Evolutionary conservation across 2,329 filamentous ascomycete genomes (phyloP).

Genomic region (Claviceps humidiphila): DNA sequence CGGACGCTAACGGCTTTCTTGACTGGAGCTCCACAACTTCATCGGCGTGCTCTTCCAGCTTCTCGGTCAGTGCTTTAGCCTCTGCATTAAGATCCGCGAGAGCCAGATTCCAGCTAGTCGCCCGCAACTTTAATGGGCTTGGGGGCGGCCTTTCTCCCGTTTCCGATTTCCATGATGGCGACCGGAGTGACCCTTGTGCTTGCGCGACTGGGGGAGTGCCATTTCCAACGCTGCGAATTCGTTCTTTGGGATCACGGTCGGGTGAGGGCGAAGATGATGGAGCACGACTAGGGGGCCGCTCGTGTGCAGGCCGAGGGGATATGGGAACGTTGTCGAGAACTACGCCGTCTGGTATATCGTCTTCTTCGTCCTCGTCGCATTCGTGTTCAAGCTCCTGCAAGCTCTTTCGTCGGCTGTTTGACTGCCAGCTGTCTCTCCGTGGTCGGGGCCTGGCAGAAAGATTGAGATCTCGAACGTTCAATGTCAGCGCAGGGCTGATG

Average conservation of each 20-base stretch:
- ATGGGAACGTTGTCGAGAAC: slow-evolving; percentile 73
- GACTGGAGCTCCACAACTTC: slow-evolving; percentile 33
- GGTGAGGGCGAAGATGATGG: slow-evolving; percentile 41
- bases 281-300: slow-evolving; percentile 40
- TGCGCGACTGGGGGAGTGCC: slow-evolving; percentile 47
- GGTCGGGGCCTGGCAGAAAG: slow-evolving; percentile 21
- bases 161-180: slow-evolving; percentile 40
- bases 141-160: slow-evolving; percentile 21
- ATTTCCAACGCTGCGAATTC: slow-evolving; percentile 45
- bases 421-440: slow-evolving; percentile 59
- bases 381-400: slow-evolving; percentile 60
- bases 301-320: slow-evolving; percentile 52
- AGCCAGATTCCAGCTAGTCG: slow-evolving; percentile 64
- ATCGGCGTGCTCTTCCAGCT: slow-evolving; percentile 66
- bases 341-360: slow-evolving; percentile 66
- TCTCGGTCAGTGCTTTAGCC: slow-evolving; percentile 61
- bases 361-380: slow-evolving; percentile 62
- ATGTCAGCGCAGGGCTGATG: slow-evolving; percentile 35
- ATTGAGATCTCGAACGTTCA: slow-evolving; percentile 30
- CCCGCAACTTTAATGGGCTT: slow-evolving; percentile 38
- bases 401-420: slow-evolving; percentile 50
- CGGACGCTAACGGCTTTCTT: slow-evolving; percentile 16
- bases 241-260: slow-evolving; percentile 36
- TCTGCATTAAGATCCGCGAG: slow-evolving; percentile 57
- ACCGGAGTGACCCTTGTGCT: slow-evolving; percentile 47